phyloP scores from a whole-genome alignment of 2,329 filamentous ascomycete genomes.

The Stenocarpella maydis region DNA sequence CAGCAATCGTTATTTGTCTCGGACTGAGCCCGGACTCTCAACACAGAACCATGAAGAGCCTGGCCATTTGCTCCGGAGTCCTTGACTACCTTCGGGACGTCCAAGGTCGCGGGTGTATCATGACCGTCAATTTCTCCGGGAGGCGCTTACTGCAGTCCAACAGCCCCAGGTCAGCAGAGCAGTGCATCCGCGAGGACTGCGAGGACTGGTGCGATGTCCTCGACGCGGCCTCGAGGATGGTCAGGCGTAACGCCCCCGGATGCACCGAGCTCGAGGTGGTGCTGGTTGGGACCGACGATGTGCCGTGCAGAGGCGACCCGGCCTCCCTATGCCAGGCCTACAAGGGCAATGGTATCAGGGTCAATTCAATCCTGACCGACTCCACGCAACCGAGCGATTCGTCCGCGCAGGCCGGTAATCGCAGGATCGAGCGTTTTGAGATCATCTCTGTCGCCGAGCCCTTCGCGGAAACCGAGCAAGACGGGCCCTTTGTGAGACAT shows the following conservation, averaged over 20 bases:
- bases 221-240: constrained; percentile 26
- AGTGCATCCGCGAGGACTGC: constrained; percentile 31
- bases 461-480: constrained; percentile 9
- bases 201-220: constrained; percentile 26
- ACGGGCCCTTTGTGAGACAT: neutral
- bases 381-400: neutral
- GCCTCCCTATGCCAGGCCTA: constrained; percentile 14
- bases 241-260: constrained; percentile 20
- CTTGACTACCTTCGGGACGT: constrained; percentile 32
- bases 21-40: constrained; percentile 26
- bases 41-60: constrained; percentile 31
- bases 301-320: constrained; percentile 18
- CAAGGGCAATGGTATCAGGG: constrained; percentile 1
- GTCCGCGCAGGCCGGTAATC: neutral
- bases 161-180: constrained; percentile 35
- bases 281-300: constrained; percentile 29
- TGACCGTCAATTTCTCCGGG: constrained; percentile 38
- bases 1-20: constrained; percentile 30
- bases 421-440: neutral
- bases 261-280: constrained; percentile 28
- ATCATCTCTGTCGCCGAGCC: constrained; percentile 2
- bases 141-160: constrained; percentile 45
- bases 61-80: constrained; percentile 30
- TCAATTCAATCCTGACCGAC: constrained; percentile 30
- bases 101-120: constrained; percentile 29